phyloP scores from a whole-genome alignment of 371 early-diverging fungal species.

The Chytridium lagenaria region DNA sequence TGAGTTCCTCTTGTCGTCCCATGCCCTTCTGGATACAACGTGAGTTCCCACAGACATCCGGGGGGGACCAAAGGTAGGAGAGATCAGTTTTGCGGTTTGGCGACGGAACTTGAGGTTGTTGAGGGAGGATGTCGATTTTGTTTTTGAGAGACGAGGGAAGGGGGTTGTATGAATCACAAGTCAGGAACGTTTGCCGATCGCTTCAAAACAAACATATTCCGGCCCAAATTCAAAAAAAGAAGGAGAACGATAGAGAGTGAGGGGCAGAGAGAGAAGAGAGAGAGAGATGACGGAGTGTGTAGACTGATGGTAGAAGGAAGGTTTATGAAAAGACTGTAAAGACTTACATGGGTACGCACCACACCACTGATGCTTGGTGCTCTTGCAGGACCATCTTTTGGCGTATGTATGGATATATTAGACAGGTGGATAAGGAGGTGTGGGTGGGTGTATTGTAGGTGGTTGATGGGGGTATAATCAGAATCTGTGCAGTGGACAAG shows the following conservation, averaged over 20 bases:
- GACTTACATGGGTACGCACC: constrained; percentile 11
- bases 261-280: background rate
- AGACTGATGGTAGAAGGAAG: background rate
- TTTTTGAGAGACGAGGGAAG: background rate
- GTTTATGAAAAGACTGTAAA: background rate
- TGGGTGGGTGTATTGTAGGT: background rate
- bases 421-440: background rate
- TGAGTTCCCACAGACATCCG: constrained; percentile 42
- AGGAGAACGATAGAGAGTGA: background rate
- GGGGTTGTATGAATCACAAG: too few relatives aligned
- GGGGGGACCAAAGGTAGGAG: constrained; percentile 40
- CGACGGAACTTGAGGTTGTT: constrained; percentile 30
- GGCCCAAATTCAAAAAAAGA: too few relatives aligned
- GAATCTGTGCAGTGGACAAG: background rate
- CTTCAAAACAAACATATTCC: too few relatives aligned
- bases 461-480: background rate
- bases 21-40: constrained; percentile 45
- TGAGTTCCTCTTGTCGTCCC: constrained; percentile 42
- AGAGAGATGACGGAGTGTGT: background rate
- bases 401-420: background rate
- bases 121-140: background rate
- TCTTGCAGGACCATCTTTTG: constrained; percentile 14
- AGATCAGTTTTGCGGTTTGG: constrained; percentile 38
- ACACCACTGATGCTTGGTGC: constrained; percentile 14
- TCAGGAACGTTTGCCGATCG: too few relatives aligned